phyloP scores from a whole-genome alignment of 345 rosid species.

The Trapa bicornis region DNA sequence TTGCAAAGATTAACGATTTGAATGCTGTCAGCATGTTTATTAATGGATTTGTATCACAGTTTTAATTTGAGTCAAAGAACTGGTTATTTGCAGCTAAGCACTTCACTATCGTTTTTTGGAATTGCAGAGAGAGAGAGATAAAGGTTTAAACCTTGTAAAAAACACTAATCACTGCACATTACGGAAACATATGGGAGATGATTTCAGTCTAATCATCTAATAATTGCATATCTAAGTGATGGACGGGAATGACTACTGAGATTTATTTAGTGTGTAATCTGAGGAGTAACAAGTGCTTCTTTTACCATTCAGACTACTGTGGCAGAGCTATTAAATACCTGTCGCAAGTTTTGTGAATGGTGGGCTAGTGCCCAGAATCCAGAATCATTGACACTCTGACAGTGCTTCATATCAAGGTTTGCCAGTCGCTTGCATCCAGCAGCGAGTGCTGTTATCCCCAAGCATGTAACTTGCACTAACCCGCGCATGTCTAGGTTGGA shows the following conservation, averaged over 20 bases:
- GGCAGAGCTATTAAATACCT: slow-evolving; percentile 31
- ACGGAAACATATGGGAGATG: not conserved
- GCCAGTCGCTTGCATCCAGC: slow-evolving; percentile 48
- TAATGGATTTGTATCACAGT: not conserved
- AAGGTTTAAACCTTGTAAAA: not conserved
- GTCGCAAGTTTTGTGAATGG: slow-evolving; percentile 58
- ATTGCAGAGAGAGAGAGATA: not conserved
- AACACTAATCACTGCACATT: not conserved
- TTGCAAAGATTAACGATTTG: not conserved
- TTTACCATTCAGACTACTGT: not conserved
- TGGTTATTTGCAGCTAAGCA: not conserved
- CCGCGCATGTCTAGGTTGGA: slow-evolving; percentile 62
- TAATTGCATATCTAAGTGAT: not conserved
- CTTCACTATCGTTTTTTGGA: not conserved
- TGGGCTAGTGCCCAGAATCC: slow-evolving; percentile 75
- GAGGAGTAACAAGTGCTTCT: not conserved
- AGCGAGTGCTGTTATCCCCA: slow-evolving; percentile 50
- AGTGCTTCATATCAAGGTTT: slow-evolving; percentile 68
- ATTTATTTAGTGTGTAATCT: not conserved
- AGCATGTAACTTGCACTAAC: slow-evolving; percentile 42
- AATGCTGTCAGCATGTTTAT: too few relatives aligned
- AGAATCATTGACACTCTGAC: slow-evolving; percentile 51
- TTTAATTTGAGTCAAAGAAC: not conserved
- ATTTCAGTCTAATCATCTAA: not conserved
- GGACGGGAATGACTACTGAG: not conserved